Conservation (phyloP, 2,329 filamentous ascomycete genomes). For the Sporothrix inflata region DNA sequence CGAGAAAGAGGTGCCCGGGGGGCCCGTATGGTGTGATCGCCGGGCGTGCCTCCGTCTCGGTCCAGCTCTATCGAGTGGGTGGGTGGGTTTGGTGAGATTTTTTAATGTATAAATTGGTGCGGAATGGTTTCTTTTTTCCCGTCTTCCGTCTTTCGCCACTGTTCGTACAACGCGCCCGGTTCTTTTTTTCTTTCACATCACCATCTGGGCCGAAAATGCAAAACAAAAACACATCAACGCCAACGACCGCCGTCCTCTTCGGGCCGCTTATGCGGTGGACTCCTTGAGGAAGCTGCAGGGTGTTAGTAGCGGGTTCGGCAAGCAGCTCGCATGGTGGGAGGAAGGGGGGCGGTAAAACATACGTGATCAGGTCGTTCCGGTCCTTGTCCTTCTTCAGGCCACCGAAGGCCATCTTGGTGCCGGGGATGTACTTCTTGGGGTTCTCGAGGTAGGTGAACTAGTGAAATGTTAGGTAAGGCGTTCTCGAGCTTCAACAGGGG, state of each 20-base stretch:
- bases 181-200: constrained; percentile 18
- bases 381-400: constrained; percentile 99
- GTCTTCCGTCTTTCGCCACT: constrained; percentile 10
- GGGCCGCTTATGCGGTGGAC: constrained; percentile 61
- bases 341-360: constrained; percentile 53
- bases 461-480: constrained; percentile 23
- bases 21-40: neutral
- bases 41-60: constrained; percentile 4
- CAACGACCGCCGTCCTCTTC: neutral
- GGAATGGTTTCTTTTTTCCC: constrained; percentile 14
- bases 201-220: constrained; percentile 15
- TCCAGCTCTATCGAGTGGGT: constrained; percentile 19
- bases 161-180: constrained; percentile 23
- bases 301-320: neutral
- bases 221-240: constrained; percentile 16
- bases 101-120: constrained; percentile 17
- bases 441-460: constrained; percentile 99
- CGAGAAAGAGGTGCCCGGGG: neutral
- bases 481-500: neutral
- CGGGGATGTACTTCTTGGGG: constrained; percentile 99
- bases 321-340: neutral
- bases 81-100: neutral
- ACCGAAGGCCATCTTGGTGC: constrained; percentile 99
- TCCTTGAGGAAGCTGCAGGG: constrained; percentile 64
- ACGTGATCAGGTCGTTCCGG: constrained; percentile 98